Conservation (phyloP, 2,329 filamentous ascomycete species). For the Curvularia spicifera region DNA sequence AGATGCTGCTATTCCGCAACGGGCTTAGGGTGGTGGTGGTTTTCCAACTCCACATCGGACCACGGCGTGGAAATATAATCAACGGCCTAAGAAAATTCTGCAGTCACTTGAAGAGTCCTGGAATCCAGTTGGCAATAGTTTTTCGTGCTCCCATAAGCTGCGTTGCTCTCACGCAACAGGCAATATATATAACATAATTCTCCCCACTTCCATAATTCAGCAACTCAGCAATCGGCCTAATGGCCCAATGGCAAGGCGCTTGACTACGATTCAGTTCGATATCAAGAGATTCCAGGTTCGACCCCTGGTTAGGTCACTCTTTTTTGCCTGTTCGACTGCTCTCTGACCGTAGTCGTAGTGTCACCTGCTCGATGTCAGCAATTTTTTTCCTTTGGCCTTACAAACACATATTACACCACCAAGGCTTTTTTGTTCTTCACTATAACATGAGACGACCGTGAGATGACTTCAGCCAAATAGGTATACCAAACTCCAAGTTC, state of each 20-base stretch:
- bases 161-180: too few species aligned
- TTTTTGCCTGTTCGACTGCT: neutral
- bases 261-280: constrained; percentile 55
- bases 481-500: too few species aligned
- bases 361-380: neutral
- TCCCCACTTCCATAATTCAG: neutral
- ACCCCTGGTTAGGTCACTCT: constrained; percentile 7
- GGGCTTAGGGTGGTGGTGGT: neutral
- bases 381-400: neutral
- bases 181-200: neutral
- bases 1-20: neutral
- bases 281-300: constrained; percentile 12
- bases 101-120: neutral
- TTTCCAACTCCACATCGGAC: constrained; percentile 4
- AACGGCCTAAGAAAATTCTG: neutral
- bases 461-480: too few species aligned
- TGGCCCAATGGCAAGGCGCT: constrained; percentile 65
- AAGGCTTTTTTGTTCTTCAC: too few species aligned
- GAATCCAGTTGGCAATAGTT: too few species aligned
- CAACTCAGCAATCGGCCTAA: constrained; percentile 26
- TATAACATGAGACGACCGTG: too few species aligned
- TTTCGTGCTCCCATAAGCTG: too few species aligned
- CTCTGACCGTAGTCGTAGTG: neutral
- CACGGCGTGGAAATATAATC: neutral
- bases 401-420: neutral